Base-by-base conservation (phyloP, 2,329 filamentous ascomycete genomes). In the Botrytis pseudocinerea region DNA sequence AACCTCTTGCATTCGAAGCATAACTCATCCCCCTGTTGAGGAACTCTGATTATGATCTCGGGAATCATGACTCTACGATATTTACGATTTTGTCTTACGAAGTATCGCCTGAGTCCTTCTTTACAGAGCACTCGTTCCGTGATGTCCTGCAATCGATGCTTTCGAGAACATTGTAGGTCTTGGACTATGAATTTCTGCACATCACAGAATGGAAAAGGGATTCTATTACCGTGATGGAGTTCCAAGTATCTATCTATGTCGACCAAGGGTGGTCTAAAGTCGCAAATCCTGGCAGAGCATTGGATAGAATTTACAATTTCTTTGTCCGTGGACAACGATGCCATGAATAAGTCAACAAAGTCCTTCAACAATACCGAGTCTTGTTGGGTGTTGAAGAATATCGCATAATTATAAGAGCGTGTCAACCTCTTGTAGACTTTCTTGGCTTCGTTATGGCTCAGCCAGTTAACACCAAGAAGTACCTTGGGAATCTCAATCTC, bases 91-190 rank as follows among this genome's bases (percentile, higher is more conserved):
- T 69, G 35, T 6, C 59, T 32, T 32, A 25, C 38, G 32, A 69
- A 69, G 16, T 32, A 69, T 18, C 20, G 10, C 18, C 22, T 28
- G 8, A 69, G 25, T 2, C 35, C 38, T 42, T 42, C 38, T 69
- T n/a, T 69, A n/a, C 35, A 69, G 18, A 44, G 25, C 51, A 54
- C 16, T 25, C n/a, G 48, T n/a, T 57, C 18, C 14, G 25, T 32
- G 38, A 59, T 40, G 9, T 69, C 35, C 42, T 69, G 65, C 35
- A 69, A 32, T 59, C 48, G 38, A 57, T 69, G 66, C 16, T 59
- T 42, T 44, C 66, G 25, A 12, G 22, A 54, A 69, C 66, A 59
- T 32, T 69, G 35, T 18, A 57, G 18, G 48, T 69, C 66, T 69
- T 69, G 48, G 20, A 59, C n/a, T 14, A 59, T 16, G 40, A 69